A percentile compares a stretch with the other conserved stretches of the same genome.
Evolutionary conservation across 805 yeast species (phyloP).

Genomic region (Sugiyamaella smithiae): DNA sequence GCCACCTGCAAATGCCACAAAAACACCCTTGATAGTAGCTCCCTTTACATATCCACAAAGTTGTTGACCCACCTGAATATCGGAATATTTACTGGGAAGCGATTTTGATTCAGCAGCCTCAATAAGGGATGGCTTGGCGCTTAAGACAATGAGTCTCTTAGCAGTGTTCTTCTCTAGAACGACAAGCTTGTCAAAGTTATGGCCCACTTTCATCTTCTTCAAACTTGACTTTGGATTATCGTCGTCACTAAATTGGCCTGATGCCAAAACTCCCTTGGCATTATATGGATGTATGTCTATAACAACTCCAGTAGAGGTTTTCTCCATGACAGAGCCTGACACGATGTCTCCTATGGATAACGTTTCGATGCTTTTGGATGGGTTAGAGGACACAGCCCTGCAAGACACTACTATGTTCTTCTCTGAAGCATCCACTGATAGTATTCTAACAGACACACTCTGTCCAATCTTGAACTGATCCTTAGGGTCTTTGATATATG

Average conservation of each 20-base stretch:
- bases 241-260: conserved; percentile 76
- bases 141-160: conserved; percentile 57
- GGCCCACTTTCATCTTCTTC: conserved; percentile 64
- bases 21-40: conserved; percentile 75
- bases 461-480: conserved; percentile 83
- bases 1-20: conserved; percentile 75
- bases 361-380: conserved; percentile 53
- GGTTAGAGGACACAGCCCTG: conserved; percentile 47
- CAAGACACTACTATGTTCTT: conserved; percentile 69
- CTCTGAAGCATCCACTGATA: conserved; percentile 52
- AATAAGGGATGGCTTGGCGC: conserved; percentile 65
- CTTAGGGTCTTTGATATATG: conserved; percentile 71
- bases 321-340: conserved; percentile 63
- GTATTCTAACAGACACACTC: conserved; percentile 68
- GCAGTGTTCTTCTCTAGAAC: conserved; percentile 64
- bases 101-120: conserved; percentile 52
- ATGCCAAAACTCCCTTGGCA: conserved; percentile 66
- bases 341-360: conserved; percentile 48
- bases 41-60: conserved; percentile 76
- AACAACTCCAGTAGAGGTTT: conserved; percentile 66
- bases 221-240: conserved; percentile 63
- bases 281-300: conserved; percentile 54
- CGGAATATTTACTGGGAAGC: conserved; percentile 61
- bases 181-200: conserved; percentile 52
- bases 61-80: conserved; percentile 48